phyloP scores from a whole-genome alignment of 1,284 basidiomycete genomes.

The Ceratobasidium sp. region DNA sequence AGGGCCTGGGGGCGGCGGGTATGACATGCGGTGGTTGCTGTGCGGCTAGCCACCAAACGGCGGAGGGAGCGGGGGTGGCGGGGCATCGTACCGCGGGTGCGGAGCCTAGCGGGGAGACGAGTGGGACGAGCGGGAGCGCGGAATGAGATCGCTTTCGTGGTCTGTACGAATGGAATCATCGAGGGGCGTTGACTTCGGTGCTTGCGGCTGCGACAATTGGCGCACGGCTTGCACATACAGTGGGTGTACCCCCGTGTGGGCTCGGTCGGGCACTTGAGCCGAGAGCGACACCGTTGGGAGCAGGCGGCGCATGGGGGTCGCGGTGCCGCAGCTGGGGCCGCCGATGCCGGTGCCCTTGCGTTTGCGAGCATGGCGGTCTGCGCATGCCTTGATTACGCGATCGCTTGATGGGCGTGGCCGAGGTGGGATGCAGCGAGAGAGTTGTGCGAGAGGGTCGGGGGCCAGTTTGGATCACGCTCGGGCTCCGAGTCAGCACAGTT shows the following conservation, averaged over 20 bases:
- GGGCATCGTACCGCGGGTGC: slow-evolving; percentile 11
- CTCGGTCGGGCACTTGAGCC: slow-evolving; percentile 13
- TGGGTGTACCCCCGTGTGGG: slow-evolving; percentile 17
- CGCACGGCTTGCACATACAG: slow-evolving; percentile 30
- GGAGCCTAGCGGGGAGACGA: slow-evolving; percentile 7
- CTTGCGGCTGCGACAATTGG: slow-evolving; percentile 37
- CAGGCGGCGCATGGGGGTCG: slow-evolving; percentile 1
- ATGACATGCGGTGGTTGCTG: slow-evolving; percentile 12
- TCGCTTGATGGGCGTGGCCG: slow-evolving; percentile 34
- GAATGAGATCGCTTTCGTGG: slow-evolving; percentile 15
- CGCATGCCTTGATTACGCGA: slow-evolving; percentile 36
- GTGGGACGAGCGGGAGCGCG: slow-evolving; percentile 25
- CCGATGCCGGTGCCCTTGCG: slow-evolving; percentile 39
- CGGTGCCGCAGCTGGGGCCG: slow-evolving; percentile 30
- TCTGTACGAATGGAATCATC: slow-evolving; percentile 31
- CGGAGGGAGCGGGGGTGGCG: slow-evolving; percentile 22
- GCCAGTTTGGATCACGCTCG: slow-evolving; percentile 25
- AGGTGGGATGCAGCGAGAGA: background rate
- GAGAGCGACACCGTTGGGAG: background rate
- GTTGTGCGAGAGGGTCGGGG: slow-evolving; percentile 25
- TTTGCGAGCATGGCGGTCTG: slow-evolving; percentile 44
- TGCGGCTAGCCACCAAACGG: slow-evolving; percentile 22
- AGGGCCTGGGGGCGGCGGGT: slow-evolving; percentile 1
- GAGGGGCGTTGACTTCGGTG: slow-evolving; percentile 7
- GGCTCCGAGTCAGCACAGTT: slow-evolving; percentile 36